Evolutionary conservation across 176 grass and related monocot species (phyloP), one percentile per base, ranked within the genome.

Genomic region (Carex parvula): DNA sequence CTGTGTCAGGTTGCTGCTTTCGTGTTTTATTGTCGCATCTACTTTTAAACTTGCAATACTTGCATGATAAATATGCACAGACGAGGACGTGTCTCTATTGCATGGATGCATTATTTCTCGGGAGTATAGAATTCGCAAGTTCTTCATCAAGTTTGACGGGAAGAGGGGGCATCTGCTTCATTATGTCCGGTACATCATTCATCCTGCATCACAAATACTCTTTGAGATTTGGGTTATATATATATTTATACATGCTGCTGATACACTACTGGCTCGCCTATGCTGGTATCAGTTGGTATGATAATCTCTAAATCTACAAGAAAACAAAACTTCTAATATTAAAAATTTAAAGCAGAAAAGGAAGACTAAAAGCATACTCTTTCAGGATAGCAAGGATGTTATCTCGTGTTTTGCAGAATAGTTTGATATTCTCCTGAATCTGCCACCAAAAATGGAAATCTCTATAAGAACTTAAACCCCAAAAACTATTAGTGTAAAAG

Each of bases 121-220:
- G 97, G 53, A 99, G 88, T 69, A 99, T 82, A 10, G 97, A 94
- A 64, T 92, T 99, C 21, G 92, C 91, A 0, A 99, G 93, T 8
- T 99, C 97, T 85, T 99, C 97, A 42, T 99, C 94, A 83, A 99
- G 85, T 90, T 96, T 94, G 76, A 90, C 93, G 0, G 97, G 97
- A 81, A 99, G 76, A 10, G 93, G 91, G 4, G 97, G 97, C 97
- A 99, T 99, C 88, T 99, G 97, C 90, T 96, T 99, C 93, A 99
- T 99, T 91, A 96, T 94, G 7, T 99, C 97, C 22, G 97, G 91
- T 32, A 89, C 85, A 87, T 99, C 97, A 61, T 73, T 95, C 82
- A 94, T 94, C 80, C 97, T 99, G 90, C 86, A 99, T 80, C 67
- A 61, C 13, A 86, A 56, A 63, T 85, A 55, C 21, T 1, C 55